Percentiles rank a stretch among this genome's conserved stretches.
Conservation (phyloP, 2,329 filamentous ascomycete genomes). For the Teratosphaeria nubilosa region DNA sequence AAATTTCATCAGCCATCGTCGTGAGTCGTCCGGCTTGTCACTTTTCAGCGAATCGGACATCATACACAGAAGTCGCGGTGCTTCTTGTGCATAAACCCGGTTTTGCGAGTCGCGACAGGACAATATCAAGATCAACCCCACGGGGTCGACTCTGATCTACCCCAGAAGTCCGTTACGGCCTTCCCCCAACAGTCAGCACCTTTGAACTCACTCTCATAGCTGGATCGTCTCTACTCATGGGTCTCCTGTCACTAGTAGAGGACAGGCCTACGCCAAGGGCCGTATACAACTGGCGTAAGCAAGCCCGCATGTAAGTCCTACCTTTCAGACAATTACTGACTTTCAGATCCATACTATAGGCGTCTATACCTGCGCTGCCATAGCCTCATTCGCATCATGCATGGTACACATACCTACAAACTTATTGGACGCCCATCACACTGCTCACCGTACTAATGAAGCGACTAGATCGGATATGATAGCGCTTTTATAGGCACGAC, state of each 20-base stretch:
- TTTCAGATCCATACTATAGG: too few relatives aligned
- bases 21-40: not conserved
- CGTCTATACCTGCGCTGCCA: constrained; percentile 45
- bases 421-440: not conserved
- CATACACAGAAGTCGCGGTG: not conserved
- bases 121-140: not conserved
- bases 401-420: constrained; percentile 34
- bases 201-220: not conserved
- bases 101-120: not conserved
- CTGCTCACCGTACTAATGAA: constrained; percentile 42
- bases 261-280: constrained; percentile 44
- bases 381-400: constrained; percentile 48
- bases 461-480: constrained; percentile 19
- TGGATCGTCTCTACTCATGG: constrained; percentile 18
- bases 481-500: constrained; percentile 66
- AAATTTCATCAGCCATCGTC: not conserved
- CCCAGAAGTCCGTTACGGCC: not conserved
- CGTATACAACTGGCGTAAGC: constrained; percentile 48
- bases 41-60: not conserved
- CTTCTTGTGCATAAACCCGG: not conserved
- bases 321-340: not conserved
- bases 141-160: not conserved
- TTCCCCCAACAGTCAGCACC: not conserved
- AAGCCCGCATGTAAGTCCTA: too few relatives aligned
- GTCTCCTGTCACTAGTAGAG: constrained; percentile 27